Base-by-base conservation (phyloP, 176 grass and related monocot species). In the Musa troglodytarum region DNA sequence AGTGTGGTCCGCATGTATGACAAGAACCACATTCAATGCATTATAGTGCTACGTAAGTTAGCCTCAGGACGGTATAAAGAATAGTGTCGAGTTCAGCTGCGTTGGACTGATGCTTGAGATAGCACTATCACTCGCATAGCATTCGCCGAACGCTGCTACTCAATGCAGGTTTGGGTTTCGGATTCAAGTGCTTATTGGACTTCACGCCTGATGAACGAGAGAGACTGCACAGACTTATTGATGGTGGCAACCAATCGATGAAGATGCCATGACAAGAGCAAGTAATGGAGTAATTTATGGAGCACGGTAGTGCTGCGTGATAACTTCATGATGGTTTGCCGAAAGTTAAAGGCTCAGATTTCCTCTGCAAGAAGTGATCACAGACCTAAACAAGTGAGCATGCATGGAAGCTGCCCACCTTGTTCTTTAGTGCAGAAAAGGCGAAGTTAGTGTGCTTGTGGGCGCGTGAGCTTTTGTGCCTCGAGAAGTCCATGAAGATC, bases 401-500 rank as follows among this genome's bases (percentile, higher is more conserved):
- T 34, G 24, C 9, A 10, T n/a, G 53, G 17, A 54, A 54, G 63
- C 63, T 66, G 12, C 23, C 62, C 62, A 67, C 21, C 14, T 13
- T 68, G 59, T 66, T 53, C 15, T 54, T 1, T 22, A 21, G 65
- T 43, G 14, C 21, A 54, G 26, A 78, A 49, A 24, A 52, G 68
- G 68, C 63, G 15, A 66, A 49, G 63, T 19, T 68, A 43, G 76
- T 78, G 63, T 78, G 50, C 2, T 54, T 55, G 76, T 78, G 76
- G 76, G 63, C 76, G 76, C 76, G 63, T 53, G 50, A 67, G 21
- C 28, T 76, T 54, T 54, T 77, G 62, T 52, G 66, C 21, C 59
- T 25, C 16, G n/a, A 16, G 17, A 28, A 77, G 62, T 43, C 7
- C 65, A 34, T 34, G 28, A 64, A 61, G 19, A 76, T 11, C 1